phyloP scores from a whole-genome alignment of 768 basidiomycete genomes.

The Lactarius sanguifluus region DNA sequence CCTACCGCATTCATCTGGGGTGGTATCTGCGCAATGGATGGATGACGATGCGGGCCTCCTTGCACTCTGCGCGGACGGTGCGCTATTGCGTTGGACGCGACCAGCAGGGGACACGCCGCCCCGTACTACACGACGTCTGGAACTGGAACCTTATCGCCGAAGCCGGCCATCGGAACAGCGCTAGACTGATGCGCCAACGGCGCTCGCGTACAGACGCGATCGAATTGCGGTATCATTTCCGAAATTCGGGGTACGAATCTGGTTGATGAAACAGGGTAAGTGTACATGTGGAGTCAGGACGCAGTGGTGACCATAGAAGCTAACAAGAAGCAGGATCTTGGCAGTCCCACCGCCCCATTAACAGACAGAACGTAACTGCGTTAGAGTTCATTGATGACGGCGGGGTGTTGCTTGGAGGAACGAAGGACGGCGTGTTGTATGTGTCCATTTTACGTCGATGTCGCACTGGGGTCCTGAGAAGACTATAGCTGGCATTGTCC shows the following conservation, averaged over 20 bases:
- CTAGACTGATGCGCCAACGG: conserved; percentile 29
- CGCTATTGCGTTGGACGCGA: conserved; percentile 62
- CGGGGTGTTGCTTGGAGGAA: conserved; percentile 63
- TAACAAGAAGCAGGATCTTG: conserved; percentile 49
- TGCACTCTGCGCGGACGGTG: conserved; percentile 46
- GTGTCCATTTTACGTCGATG: conserved; percentile 28
- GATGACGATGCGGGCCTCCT: conserved; percentile 27
- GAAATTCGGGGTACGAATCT: conserved; percentile 27
- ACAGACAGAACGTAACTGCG: conserved; percentile 61
- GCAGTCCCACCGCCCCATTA: conserved; percentile 62
- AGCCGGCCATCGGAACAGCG: conserved; percentile 10
- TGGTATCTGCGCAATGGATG: conserved; percentile 59
- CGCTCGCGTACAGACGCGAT: conserved; percentile 27
- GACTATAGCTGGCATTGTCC: conserved; percentile 61
- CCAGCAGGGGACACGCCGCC: conserved; percentile 42
- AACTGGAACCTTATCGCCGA: conserved; percentile 24
- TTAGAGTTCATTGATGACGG: conserved; percentile 66
- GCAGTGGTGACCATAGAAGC: conserved; percentile 22
- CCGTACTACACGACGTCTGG: conserved; percentile 27
- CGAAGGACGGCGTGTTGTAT: conserved; percentile 67
- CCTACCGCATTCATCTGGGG: conserved; percentile 50
- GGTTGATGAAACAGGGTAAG: conserved; percentile 30
- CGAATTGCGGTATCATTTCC: conserved; percentile 29
- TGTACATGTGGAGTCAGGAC: conserved; percentile 37
- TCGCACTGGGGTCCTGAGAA: neutral